Base-by-base conservation (phyloP, 73 alveolate species). In the Tetrahymena borealis region DNA sequence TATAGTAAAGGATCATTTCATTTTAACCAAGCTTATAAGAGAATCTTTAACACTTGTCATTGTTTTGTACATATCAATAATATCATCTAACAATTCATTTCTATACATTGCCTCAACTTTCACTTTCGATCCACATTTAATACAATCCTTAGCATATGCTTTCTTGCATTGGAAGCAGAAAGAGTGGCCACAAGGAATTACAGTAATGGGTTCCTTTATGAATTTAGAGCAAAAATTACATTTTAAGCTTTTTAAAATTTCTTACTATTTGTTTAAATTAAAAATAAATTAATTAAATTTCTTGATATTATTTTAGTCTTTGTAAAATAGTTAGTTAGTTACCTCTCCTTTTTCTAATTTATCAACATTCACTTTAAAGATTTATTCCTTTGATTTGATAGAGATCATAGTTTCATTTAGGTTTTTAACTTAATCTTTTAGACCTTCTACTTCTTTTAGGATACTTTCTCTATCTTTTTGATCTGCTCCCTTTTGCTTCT, bases 91-190 rank as follows among this genome's bases (percentile, higher is more conserved):
- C 18, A 93, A 93, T 79, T 93, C 95, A 35, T 93, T 93, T 39
- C 95, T 79, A 79, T 93, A 93, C 95, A 93, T 93, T 7, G 95
- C 95, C 33, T 93, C 95, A 11, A 93, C 91, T 93, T 93, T 93
- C 16, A 93, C 90, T 40, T 93, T 93, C 0, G 95, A 93, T 4
- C 95, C 95, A 39, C 95, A 93, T 42, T 93, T 93, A 15, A 32
- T 79, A 28, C 95, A 93, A 33, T 93, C 95, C 24, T 93, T 93
- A 15, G 90, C 39, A 93, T 93, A 93, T 9, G 93, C 95, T 36
- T 93, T 93, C 37, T 93, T 93, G 79, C 95, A 93, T 9, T 93
- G 90, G 43, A 93, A 93, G 78, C 95, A 93, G 12, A 79, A 93
- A 18, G 95, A 93, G 38, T 93, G 95, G 15, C 95, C 95, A 90